These are phyloP conservation scores for Candida tallmaniae DNA, from an alignment of 805 yeast genomes.

Conservation along the genomic window DNA sequence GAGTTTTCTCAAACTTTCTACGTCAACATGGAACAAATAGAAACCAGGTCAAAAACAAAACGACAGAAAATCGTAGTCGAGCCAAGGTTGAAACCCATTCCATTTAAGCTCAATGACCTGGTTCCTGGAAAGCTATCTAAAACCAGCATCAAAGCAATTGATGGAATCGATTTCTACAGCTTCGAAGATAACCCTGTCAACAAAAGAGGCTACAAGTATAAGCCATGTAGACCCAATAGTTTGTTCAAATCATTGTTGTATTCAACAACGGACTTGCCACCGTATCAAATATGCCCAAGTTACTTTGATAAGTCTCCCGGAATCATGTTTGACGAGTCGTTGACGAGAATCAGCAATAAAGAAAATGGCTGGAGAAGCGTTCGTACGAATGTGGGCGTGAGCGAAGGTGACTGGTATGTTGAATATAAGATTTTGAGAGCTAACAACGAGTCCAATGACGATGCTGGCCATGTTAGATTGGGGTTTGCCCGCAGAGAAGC, in stretches of 20 bases:
- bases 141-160: background rate
- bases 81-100: conserved; percentile 11
- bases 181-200: conserved; percentile 81
- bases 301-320: conserved; percentile 69
- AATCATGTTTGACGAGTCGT: conserved; percentile 28
- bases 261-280: conserved; percentile 70
- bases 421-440: conserved; percentile 61
- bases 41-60: conserved; percentile 20
- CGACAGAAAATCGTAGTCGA: conserved; percentile 12
- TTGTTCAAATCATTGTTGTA: conserved; percentile 53
- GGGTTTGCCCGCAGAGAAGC: conserved; percentile 88
- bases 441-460: conserved; percentile 16
- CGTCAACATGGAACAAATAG: conserved; percentile 1
- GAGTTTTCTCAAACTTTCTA: no score
- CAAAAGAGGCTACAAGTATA: conserved; percentile 75
- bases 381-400: conserved; percentile 66
- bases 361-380: conserved; percentile 74
- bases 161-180: conserved; percentile 16
- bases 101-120: conserved; percentile 4
- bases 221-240: conserved; percentile 72
- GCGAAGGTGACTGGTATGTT: conserved; percentile 77
- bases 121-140: conserved; percentile 5
- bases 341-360: conserved; percentile 46
- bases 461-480: conserved; percentile 61
- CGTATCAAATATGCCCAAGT: conserved; percentile 52